Evolutionary conservation across 2,329 filamentous ascomycete genomes (phyloP).

Genomic region (Neofusicoccum kwambonambiense): DNA sequence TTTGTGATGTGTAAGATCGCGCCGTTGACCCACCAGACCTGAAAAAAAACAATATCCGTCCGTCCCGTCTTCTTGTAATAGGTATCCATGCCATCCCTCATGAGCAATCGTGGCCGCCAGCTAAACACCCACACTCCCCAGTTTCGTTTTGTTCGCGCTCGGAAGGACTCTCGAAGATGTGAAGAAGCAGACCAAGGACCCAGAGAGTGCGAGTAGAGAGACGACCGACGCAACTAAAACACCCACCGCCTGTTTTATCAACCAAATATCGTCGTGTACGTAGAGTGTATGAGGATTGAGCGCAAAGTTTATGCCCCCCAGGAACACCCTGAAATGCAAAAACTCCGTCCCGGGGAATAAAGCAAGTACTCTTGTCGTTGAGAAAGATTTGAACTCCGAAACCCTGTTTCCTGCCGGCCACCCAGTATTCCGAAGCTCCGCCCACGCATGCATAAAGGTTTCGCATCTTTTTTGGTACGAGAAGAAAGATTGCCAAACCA

Average conservation of each 20-base stretch:
- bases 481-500: constrained; percentile 19
- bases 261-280: constrained; percentile 10
- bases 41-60: constrained; percentile 1
- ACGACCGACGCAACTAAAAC: constrained; percentile 12
- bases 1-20: constrained; percentile 6
- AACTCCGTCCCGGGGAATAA: constrained; percentile 31
- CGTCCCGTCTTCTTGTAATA: constrained; percentile 3
- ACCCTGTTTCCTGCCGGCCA: constrained; percentile 2
- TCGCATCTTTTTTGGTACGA: constrained; percentile 29
- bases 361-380: constrained; percentile 15
- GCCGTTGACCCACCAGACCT: neutral
- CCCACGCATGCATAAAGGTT: constrained; percentile 22
- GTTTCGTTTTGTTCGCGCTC: neutral
- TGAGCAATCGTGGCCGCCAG: constrained; percentile 12
- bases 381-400: constrained; percentile 15
- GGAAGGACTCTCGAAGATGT: constrained; percentile 2
- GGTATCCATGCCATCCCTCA: constrained; percentile 15
- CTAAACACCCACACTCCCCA: constrained; percentile 8
- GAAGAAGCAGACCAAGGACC: constrained; percentile 10
- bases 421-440: constrained; percentile 14
- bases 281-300: constrained; percentile 10
- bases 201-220: constrained; percentile 6
- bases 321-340: constrained; percentile 44
- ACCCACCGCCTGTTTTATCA: constrained; percentile 8
- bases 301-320: constrained; percentile 23